Evolutionary conservation across 2,329 filamentous ascomycete genomes (phyloP), one percentile per base, ranked within the genome.

Genomic region (Colletotrichum sp.): DNA sequence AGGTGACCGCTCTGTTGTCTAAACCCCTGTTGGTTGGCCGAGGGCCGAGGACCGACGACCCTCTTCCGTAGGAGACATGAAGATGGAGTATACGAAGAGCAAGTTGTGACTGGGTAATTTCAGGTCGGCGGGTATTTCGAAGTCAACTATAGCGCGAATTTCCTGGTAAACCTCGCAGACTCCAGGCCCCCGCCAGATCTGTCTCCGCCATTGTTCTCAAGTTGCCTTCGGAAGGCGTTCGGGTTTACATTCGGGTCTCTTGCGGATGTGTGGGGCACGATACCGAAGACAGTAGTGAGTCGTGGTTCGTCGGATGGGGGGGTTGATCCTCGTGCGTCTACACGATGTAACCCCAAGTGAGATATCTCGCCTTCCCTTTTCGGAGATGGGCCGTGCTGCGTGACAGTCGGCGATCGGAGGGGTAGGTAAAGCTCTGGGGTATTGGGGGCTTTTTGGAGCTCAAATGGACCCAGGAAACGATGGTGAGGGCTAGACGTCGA

Each of bases 341-440:
- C n/a, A 64, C 64, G 28, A 73, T 75, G 70, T 48, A 68, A 75
- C 73, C 69, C 43, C 43, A 58, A 8, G 6, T n/a, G 28, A 67
- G 57, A 73, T 68, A 73, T 68, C 34, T 68, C 64, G 70, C 73
- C 70, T 75, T 75, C 70, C 73, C 16, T 48, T 34, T 73, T 43
- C 8, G 70, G 70, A 72, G 15, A 65, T 43, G 15, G 55, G 58
- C 70, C 64, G 64, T 48, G 73, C 61, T 28, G 57, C n/a, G 52
- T 55, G 32, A 36, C 60, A 32, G 48, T 61, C 9, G 52, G 61
- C 26, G 21, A 74, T 71, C 72, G 36, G 28, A 32, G 18, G 48
- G 30, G 43, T 24, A 43, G 10, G 67, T 7, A 21, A 16, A 32
- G 43, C 24, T 73, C 24, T 61, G 36, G 60, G 48, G 52, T 34